These are phyloP conservation scores for Fusarium continuum DNA, from an alignment of 2,329 filamentous ascomycete species.

Conservation along the genomic window DNA sequence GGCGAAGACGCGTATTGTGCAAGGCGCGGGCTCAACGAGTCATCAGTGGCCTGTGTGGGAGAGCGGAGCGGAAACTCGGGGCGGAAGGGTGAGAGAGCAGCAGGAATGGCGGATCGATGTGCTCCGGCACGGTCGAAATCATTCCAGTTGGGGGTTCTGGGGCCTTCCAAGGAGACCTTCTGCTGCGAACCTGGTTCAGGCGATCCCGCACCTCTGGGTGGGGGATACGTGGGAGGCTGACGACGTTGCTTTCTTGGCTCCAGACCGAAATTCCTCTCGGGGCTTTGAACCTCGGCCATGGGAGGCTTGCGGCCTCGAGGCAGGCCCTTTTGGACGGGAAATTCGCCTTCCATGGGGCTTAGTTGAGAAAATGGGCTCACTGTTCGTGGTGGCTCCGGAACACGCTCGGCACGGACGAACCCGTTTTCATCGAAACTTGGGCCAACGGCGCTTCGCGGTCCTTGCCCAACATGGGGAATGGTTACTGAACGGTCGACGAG, in stretches of 20 bases:
- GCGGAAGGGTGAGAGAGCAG: constrained; percentile 47
- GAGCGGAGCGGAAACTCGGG: constrained; percentile 19
- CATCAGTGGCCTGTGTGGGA: constrained; percentile 19
- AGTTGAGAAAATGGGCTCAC: constrained; percentile 43
- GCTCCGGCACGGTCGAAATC: constrained; percentile 43
- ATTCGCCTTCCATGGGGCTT: constrained; percentile 46
- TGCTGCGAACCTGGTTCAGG: not conserved
- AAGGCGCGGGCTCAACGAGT: constrained; percentile 18
- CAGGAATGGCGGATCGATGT: constrained; percentile 49
- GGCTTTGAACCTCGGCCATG: constrained; percentile 1
- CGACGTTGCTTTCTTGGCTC: constrained; percentile 38
- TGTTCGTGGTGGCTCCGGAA: constrained; percentile 31
- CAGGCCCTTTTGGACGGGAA: constrained; percentile 48
- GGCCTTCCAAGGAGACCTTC: constrained; percentile 8
- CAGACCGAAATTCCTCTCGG: constrained; percentile 19
- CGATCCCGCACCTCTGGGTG: constrained; percentile 20
- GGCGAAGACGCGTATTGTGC: constrained; percentile 42
- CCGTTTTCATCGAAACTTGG: constrained; percentile 36
- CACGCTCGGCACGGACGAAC: constrained; percentile 27
- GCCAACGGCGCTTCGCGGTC: constrained; percentile 37
- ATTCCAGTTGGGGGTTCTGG: constrained; percentile 42
- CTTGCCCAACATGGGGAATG: constrained; percentile 6
- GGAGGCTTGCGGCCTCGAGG: constrained; percentile 48
- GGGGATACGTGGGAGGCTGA: constrained; percentile 37
- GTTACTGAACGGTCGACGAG: constrained; percentile 29